phyloP scores from a whole-genome alignment of 2,329 filamentous ascomycete genomes.

The Cercospora canescens region DNA sequence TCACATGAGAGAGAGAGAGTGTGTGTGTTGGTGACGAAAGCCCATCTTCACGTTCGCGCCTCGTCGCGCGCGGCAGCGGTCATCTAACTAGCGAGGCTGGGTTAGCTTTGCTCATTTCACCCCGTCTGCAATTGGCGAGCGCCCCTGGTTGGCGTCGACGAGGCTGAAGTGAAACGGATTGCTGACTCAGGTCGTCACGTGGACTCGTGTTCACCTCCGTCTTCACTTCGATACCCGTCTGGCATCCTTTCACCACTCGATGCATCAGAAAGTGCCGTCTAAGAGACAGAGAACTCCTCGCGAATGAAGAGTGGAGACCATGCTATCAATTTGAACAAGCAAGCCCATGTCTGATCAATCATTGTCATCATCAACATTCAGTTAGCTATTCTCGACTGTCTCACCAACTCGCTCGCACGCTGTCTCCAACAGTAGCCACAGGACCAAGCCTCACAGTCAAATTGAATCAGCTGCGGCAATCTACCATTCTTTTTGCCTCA shows the following conservation, averaged over 20 bases:
- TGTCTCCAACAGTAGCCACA: no score
- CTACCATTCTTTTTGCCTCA: background rate
- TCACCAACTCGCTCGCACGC: background rate
- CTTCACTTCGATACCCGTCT: background rate
- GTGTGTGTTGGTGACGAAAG: background rate
- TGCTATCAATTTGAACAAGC: background rate
- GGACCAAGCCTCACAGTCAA: no score
- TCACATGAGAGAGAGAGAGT: background rate
- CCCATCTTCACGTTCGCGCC: background rate
- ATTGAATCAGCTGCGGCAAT: background rate
- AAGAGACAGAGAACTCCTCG: background rate
- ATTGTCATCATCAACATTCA: no score
- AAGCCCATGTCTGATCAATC: background rate
- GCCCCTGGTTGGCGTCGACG: background rate
- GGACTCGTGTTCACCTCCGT: background rate
- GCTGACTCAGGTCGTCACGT: background rate
- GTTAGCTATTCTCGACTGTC: background rate
- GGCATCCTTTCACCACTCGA: background rate
- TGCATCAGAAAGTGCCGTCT: background rate
- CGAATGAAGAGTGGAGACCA: background rate
- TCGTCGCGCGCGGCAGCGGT: background rate
- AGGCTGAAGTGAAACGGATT: background rate
- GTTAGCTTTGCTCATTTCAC: background rate
- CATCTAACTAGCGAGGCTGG: background rate
- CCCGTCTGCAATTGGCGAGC: conserved; percentile 1